Percentiles rank a stretch among this genome's conserved stretches.
phyloP scores from a whole-genome alignment of 257 asterid genomes.

The Fraxinus excelsior region DNA sequence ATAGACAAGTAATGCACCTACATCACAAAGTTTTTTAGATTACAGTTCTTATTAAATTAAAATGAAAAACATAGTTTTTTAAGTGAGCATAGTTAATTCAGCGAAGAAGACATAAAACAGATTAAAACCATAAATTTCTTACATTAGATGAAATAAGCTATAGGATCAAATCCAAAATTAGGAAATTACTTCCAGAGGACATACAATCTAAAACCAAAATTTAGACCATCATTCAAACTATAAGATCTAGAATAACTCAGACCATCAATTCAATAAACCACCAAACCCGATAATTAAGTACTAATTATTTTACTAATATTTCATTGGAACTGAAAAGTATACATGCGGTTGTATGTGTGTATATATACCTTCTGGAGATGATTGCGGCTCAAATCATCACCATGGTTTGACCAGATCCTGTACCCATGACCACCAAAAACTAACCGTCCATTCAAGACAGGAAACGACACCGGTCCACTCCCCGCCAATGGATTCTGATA shows the following conservation, averaged over 20 bases:
- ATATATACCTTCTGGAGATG: slow-evolving; percentile 87
- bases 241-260: slow-evolving; percentile 25
- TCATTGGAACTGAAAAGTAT: slow-evolving; percentile 15
- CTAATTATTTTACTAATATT: slow-evolving; percentile 1
- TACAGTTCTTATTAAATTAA: slow-evolving; percentile 19
- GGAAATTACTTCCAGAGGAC: not conserved
- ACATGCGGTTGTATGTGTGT: not conserved
- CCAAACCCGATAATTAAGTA: slow-evolving; percentile 18
- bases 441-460: slow-evolving; percentile 39
- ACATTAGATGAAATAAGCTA: not conserved
- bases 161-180: slow-evolving; percentile 23
- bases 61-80: not conserved
- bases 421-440: slow-evolving; percentile 36
- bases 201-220: slow-evolving; percentile 20
- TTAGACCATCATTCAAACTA: slow-evolving; percentile 10
- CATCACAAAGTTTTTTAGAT: not conserved
- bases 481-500: slow-evolving; percentile 37
- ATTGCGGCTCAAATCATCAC: slow-evolving; percentile 61
- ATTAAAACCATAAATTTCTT: not conserved
- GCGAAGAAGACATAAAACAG: slow-evolving; percentile 14
- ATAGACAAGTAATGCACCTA: not conserved
- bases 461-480: slow-evolving; percentile 44
- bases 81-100: not conserved
- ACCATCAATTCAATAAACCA: slow-evolving; percentile 19
- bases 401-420: slow-evolving; percentile 81